Evolutionary conservation across 352 stramenopile species (phyloP).

Genomic region (Globisporangium okanoganense): DNA sequence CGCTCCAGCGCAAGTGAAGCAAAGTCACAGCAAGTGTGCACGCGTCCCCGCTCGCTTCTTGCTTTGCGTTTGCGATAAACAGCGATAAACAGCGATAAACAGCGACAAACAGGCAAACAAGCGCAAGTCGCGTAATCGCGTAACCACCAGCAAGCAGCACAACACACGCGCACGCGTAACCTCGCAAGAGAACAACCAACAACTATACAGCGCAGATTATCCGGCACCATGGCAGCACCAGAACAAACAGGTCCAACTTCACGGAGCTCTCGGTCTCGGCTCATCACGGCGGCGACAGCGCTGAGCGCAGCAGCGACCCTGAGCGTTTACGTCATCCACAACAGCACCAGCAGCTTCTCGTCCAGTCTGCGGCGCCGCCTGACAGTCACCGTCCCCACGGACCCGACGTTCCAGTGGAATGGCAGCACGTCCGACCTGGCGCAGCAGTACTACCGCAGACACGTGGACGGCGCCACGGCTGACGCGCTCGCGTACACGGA

Average conservation of each 20-base stretch:
- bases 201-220: background rate
- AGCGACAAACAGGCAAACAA: background rate
- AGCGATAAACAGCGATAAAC: background rate
- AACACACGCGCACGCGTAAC: background rate
- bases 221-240: background rate
- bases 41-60: background rate
- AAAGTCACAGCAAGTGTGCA: background rate
- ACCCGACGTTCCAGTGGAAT: constrained; percentile 20
- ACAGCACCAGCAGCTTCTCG: background rate
- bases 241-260: background rate
- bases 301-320: background rate
- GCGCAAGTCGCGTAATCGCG: too few species aligned
- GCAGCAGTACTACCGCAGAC: constrained; percentile 13
- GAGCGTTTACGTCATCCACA: background rate
- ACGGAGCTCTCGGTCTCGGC: background rate
- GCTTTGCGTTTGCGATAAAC: background rate
- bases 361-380: constrained; percentile 3
- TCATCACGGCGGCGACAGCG: background rate
- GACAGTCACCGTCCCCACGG: constrained; percentile 8
- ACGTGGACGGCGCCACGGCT: constrained; percentile 21
- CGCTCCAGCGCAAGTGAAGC: constrained; percentile 4
- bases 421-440: constrained; percentile 26
- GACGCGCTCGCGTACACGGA: constrained; percentile 12
- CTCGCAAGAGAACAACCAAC: background rate
- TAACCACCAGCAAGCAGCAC: background rate